These are phyloP conservation scores for Taiozyma sp. DNA, from an alignment of 1,139 yeast species.

Conservation along the genomic window DNA sequence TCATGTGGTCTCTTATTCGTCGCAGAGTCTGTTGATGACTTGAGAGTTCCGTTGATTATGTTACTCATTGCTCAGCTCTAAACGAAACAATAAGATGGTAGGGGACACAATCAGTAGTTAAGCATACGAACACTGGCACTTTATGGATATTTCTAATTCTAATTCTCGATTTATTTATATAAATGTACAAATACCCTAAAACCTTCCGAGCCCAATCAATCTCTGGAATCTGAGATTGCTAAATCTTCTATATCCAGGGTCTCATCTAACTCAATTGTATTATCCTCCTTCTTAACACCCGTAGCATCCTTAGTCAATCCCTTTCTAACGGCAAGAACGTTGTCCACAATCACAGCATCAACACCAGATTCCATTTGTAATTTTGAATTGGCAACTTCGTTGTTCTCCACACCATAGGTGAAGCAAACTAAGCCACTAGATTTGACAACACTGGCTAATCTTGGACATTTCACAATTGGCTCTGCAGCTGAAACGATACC, in stretches of 20 bases:
- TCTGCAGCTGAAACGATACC: constrained; percentile 91
- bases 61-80: too few species aligned
- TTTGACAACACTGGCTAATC: constrained; percentile 85
- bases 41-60: too few species aligned
- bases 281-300: not conserved
- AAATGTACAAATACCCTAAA: not conserved
- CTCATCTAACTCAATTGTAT: not conserved
- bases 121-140: too few species aligned
- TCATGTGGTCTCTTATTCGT: too few species aligned
- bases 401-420: constrained; percentile 83
- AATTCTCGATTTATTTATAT: too few species aligned
- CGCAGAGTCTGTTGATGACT: too few species aligned
- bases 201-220: not conserved
- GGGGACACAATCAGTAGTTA: not conserved
- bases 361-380: constrained; percentile 92
- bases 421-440: constrained; percentile 91
- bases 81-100: not conserved
- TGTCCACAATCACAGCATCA: constrained; percentile 96
- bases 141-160: too few species aligned
- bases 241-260: not conserved
- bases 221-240: not conserved
- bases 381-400: constrained; percentile 79
- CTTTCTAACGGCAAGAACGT: constrained; percentile 87
- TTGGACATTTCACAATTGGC: constrained; percentile 81
- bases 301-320: constrained; percentile 44